phyloP scores from a whole-genome alignment of 345 rosid species.

The Citrus trifoliata region DNA sequence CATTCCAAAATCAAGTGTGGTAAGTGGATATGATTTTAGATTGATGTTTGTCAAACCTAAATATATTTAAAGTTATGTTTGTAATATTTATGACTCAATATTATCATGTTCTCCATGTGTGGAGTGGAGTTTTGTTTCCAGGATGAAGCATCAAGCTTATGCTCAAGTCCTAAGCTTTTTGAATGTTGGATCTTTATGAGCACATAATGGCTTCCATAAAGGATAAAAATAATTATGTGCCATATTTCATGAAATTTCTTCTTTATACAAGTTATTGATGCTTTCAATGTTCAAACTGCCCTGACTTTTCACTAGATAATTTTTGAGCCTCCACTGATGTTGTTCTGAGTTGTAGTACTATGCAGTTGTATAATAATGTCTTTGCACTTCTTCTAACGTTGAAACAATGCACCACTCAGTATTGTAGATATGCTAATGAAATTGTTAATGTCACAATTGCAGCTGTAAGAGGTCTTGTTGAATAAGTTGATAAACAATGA shows the following conservation, averaged over 20 bases:
- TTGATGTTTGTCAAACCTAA: not conserved
- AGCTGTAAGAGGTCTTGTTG: not conserved
- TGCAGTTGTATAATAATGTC: not conserved
- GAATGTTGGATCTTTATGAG: not conserved
- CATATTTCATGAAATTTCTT: not conserved
- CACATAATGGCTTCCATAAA: not conserved
- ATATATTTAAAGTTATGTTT: not conserved
- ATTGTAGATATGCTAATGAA: not conserved
- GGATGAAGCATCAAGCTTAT: not conserved
- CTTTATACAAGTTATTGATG: not conserved
- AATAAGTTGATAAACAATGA: not conserved
- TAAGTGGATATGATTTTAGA: slow-evolving; percentile 35
- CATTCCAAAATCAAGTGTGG: slow-evolving; percentile 92
- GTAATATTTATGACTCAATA: not conserved
- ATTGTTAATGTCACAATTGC: not conserved
- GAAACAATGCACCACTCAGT: not conserved
- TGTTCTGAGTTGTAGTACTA: not conserved
- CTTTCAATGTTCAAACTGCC: not conserved
- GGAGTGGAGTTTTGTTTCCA: too few relatives aligned
- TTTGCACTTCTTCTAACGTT: not conserved
- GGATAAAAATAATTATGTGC: not conserved
- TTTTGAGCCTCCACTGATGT: too few relatives aligned
- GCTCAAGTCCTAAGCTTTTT: not conserved
- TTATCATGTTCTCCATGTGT: not conserved
- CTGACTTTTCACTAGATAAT: not conserved